Evolutionary conservation across 148 eudicot species (phyloP), one percentile per base, ranked within the genome.

Genomic region (Spergularia bocconei): DNA sequence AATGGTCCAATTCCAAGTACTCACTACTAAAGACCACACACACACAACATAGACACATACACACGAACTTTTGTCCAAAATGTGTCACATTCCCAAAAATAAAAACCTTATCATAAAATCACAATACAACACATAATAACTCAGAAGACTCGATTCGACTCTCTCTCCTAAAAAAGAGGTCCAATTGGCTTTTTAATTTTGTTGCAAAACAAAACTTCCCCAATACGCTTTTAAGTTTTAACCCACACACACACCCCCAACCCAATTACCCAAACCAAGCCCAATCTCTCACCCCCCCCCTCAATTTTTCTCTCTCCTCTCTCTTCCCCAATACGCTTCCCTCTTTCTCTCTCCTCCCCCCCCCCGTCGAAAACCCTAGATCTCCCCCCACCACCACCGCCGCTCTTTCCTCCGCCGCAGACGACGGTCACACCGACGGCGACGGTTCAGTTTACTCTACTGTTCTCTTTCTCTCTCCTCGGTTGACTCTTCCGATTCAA

Each of bases 281-380:
- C 73, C 73, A 70, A 29, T 33, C 19, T 53, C 72, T 50, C 19
- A 15, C 44, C 54, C 23, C 36, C 16, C 29, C 29, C 63, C 59
- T 69, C 72, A 11, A 14, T 15, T 2, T 70, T 29, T 70, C 73
- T 55, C 73, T 33, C 62, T 47, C 60, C n/a, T n/a, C n/a, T n/a
- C n/a, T n/a, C n/a, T n/a, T n/a, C n/a, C n/a, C n/a, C n/a, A n/a
- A n/a, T n/a, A n/a, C n/a, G n/a, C n/a, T n/a, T 15, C 7, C 39
- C 15, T 6, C 25, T 14, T 50, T 39, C 61, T 55, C 53, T 44
- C 15, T 19, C 51, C 25, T 17, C 48, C 50, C 1, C 17, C 17
- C 36, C 4, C 11, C 36, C 36, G 61, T 17, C 62, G 23, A 7
- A 65, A 75, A 21, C 63, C 53, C 63, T 21, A 65, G 55, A 61